phyloP scores from a whole-genome alignment of 2,329 filamentous ascomycete genomes.

The Cadophora gregata region DNA sequence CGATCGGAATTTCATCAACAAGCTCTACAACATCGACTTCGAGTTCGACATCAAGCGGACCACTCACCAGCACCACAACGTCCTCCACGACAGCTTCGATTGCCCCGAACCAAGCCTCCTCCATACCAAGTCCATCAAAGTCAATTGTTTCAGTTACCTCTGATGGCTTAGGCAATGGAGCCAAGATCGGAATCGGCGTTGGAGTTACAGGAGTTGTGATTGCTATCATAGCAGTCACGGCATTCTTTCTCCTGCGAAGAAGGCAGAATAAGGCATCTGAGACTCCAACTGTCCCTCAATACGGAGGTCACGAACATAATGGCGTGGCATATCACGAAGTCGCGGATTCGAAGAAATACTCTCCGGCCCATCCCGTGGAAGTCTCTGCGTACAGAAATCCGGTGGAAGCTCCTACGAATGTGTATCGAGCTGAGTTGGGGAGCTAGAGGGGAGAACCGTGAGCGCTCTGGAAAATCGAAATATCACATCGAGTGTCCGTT shows the following conservation, averaged over 20 bases:
- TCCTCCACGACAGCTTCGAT: neutral
- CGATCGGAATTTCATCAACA: conserved; percentile 10
- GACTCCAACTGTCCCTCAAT: neutral
- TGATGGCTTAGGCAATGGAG: conserved; percentile 5
- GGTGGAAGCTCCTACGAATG: conserved; percentile 8
- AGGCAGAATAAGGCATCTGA: neutral
- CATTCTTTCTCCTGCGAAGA: conserved; percentile 5
- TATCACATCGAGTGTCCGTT: too few relatives aligned
- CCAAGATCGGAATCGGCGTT: conserved; percentile 18
- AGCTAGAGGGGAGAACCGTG: neutral
- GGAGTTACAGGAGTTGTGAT: conserved; percentile 14
- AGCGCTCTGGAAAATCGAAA: neutral
- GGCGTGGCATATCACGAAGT: conserved; percentile 3
- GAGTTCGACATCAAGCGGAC: neutral
- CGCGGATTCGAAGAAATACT: neutral
- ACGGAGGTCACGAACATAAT: neutral
- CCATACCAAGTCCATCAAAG: neutral
- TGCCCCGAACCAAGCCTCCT: neutral
- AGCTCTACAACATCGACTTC: conserved; percentile 5
- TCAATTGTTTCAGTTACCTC: neutral
- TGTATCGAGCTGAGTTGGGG: conserved; percentile 8
- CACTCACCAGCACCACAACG: neutral
- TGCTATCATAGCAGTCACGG: conserved; percentile 7
- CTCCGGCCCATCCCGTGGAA: conserved; percentile 1
- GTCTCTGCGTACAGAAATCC: neutral